A percentile compares a stretch with the other conserved stretches of the same genome.
Conservation (phyloP, 2,329 filamentous ascomycete species). For the Cladosporium sp. region DNA sequence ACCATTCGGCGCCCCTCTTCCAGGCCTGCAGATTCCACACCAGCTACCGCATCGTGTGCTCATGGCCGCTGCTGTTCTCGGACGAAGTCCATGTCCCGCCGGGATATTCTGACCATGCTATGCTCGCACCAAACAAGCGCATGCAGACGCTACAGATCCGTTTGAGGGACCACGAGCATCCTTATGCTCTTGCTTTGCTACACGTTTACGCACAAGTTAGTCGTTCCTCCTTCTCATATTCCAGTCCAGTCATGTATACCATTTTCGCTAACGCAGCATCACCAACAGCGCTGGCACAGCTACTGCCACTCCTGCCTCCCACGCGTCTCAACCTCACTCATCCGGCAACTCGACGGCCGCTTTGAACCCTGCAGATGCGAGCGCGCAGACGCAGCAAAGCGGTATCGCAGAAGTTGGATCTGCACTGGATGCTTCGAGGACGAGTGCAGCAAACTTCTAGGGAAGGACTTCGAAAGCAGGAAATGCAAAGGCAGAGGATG, state of each 20-base stretch:
- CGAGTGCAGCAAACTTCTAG: background rate
- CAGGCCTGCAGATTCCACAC: conserved; percentile 10
- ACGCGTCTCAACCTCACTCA: background rate
- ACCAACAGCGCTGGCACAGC: background rate
- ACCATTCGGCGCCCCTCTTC: background rate
- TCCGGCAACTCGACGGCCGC: conserved; percentile 1
- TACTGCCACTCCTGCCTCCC: conserved; percentile 3
- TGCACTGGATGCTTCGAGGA: background rate
- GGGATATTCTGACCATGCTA: background rate
- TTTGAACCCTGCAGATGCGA: background rate
- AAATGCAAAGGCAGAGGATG: background rate
- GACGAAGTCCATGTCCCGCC: background rate
- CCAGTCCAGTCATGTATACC: too few relatives aligned
- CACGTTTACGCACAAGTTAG: background rate
- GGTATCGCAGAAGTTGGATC: background rate
- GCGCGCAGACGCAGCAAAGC: background rate
- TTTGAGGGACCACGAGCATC: conserved; percentile 2
- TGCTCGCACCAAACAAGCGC: background rate
- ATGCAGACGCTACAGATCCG: conserved; percentile 2
- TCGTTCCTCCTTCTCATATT: too few relatives aligned
- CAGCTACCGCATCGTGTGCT: conserved; percentile 3
- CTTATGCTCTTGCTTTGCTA: background rate
- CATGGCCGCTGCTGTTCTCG: background rate
- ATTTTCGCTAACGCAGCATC: background rate
- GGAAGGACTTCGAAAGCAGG: background rate